Conservation (phyloP, 257 asterid genomes). For the Solanum appendiculatum region DNA sequence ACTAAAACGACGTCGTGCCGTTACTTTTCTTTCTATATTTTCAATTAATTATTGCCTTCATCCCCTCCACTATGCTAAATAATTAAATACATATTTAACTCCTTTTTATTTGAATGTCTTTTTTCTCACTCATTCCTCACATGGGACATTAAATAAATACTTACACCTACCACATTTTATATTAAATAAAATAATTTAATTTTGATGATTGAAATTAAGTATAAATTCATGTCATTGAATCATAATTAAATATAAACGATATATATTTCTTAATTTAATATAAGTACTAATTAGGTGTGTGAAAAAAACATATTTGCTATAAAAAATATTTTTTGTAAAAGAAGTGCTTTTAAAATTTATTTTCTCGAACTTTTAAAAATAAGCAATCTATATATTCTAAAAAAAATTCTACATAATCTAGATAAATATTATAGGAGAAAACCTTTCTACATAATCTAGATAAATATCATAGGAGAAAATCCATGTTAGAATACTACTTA, state of each 20-base stretch:
- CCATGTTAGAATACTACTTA: rapidly evolving
- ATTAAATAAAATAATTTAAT: neutral
- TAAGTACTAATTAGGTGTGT: neutral
- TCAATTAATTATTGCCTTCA: neutral
- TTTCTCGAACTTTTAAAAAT: neutral
- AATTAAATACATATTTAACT: neutral
- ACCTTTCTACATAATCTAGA: neutral
- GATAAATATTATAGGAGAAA: too few relatives aligned
- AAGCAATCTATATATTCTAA: neutral
- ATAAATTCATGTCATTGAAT: neutral
- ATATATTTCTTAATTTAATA: neutral
- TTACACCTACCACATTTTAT: neutral
- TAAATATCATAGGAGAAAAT: rapidly evolving
- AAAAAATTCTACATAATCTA: neutral
- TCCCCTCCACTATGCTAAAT: neutral
- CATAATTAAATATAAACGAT: neutral
- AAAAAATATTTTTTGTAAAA: too few relatives aligned
- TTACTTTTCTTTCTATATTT: neutral
- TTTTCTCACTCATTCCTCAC: neutral
- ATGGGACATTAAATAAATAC: neutral
- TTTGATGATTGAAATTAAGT: neutral
- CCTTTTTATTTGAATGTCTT: neutral
- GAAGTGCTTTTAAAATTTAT: neutral
- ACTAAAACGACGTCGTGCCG: neutral
- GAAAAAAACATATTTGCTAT: neutral